Percentiles rank a stretch among this genome's conserved stretches.
Conservation (phyloP, 257 asterid genomes). For the Orobanche coerulescens region DNA sequence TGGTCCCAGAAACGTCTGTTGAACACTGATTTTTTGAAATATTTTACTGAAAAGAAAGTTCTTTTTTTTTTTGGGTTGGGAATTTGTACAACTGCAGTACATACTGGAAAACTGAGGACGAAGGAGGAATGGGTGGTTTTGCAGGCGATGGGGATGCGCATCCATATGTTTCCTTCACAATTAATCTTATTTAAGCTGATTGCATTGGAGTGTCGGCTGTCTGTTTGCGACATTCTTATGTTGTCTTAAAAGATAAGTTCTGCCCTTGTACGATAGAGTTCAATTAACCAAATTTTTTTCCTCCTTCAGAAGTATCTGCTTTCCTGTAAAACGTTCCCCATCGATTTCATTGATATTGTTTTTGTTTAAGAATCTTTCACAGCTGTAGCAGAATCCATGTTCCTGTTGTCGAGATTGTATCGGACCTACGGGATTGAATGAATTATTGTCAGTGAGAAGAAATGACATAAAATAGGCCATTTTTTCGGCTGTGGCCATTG, state of each 20-base stretch:
- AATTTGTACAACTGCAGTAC: slow-evolving; percentile 44
- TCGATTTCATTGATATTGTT: too few species aligned
- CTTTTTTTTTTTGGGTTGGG: slow-evolving; percentile 13
- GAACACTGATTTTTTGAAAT: background rate
- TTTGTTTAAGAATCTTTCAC: slow-evolving; percentile 15
- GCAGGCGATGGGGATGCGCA: slow-evolving; percentile 72
- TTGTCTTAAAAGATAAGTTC: slow-evolving; percentile 25
- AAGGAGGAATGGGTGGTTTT: slow-evolving; percentile 56
- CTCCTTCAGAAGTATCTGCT: slow-evolving; percentile 22
- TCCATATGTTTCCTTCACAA: slow-evolving; percentile 94
- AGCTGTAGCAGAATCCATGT: slow-evolving; percentile 2
- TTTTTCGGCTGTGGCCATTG: background rate
- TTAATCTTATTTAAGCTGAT: slow-evolving; percentile 66
- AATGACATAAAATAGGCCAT: slow-evolving; percentile 16
- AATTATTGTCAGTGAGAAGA: slow-evolving; percentile 15
- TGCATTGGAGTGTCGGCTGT: slow-evolving; percentile 23
- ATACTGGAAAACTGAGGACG: slow-evolving; percentile 85
- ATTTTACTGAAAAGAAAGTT: background rate
- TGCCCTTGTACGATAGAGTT: slow-evolving; percentile 35
- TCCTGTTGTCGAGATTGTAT: slow-evolving; percentile 16
- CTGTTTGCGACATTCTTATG: slow-evolving; percentile 22
- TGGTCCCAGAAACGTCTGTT: slow-evolving; percentile 18
- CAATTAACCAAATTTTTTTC: slow-evolving; percentile 21
- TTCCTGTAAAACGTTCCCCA: slow-evolving; percentile 23
- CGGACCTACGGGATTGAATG: slow-evolving; percentile 17